Evolutionary conservation across 352 stramenopile species (phyloP).

Genomic region (Phytophthora quininea): DNA sequence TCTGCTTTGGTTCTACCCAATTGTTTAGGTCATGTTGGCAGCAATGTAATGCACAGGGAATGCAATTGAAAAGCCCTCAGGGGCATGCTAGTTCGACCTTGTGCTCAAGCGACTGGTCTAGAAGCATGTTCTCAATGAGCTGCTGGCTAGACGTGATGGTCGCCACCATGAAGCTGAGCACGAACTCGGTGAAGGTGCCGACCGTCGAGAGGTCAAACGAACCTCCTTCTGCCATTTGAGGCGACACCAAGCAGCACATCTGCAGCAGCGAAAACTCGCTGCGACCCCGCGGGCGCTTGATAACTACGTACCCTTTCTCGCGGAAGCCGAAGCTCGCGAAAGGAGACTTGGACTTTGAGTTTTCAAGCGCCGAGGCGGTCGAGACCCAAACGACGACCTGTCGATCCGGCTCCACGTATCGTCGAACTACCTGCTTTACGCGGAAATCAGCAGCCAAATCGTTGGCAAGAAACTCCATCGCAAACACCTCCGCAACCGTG

Average conservation of each 20-base stretch:
- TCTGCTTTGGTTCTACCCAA: too few relatives aligned
- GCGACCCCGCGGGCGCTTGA: slow-evolving; percentile 27
- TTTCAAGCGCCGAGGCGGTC: slow-evolving; percentile 37
- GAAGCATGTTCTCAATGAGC: slow-evolving; percentile 44
- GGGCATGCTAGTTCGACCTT: too few relatives aligned
- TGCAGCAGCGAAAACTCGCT: slow-evolving; percentile 41
- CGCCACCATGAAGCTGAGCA: slow-evolving; percentile 38
- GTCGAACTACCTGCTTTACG: slow-evolving; percentile 42
- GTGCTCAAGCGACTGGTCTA: slow-evolving; percentile 34
- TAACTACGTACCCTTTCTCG: slow-evolving; percentile 52
- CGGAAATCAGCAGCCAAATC: slow-evolving; percentile 39
- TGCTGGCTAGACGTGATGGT: slow-evolving; percentile 40
- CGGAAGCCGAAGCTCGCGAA: slow-evolving; percentile 41
- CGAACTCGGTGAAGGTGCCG: slow-evolving; percentile 41
- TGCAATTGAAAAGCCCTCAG: too few relatives aligned
- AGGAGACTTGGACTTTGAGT: slow-evolving; percentile 37
- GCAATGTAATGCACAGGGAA: too few relatives aligned
- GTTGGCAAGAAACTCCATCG: slow-evolving; percentile 39
- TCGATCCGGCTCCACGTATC: slow-evolving; percentile 38
- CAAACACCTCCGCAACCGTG: slow-evolving; percentile 42
- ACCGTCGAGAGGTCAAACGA: slow-evolving; percentile 31
- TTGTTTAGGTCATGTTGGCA: too few relatives aligned
- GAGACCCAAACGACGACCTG: slow-evolving; percentile 50
- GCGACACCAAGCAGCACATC: slow-evolving; percentile 40
- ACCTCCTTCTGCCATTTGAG: slow-evolving; percentile 31